Evolutionary conservation across 768 basidiomycete species (phyloP), one percentile per base, ranked within the genome.

Genomic region (Serendipita vermifera): DNA sequence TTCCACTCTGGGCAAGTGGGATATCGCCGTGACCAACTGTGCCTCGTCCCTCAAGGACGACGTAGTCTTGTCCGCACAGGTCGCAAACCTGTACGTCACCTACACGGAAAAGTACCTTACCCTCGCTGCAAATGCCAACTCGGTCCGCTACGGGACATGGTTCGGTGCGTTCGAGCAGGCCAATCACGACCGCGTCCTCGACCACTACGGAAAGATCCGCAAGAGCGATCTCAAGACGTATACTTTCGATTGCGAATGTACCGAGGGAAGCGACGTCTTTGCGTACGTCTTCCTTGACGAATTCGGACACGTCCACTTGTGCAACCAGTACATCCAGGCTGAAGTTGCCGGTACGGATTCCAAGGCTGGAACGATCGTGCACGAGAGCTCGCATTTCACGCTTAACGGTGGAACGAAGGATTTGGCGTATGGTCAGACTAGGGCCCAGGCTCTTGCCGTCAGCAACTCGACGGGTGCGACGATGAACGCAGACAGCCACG

Each of bases 71-170:
- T n/a, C n/a, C n/a, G n/a, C n/a, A n/a, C n/a, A n/a, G n/a, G n/a
- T n/a, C n/a, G n/a, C n/a, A n/a, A n/a, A n/a, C n/a, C n/a, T n/a
- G n/a, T n/a, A n/a, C n/a, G n/a, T n/a, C n/a, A n/a, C n/a, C n/a
- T n/a, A n/a, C n/a, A n/a, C n/a, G n/a, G n/a, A n/a, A n/a, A n/a
- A n/a, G n/a, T n/a, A n/a, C n/a, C n/a, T n/a, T n/a, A n/a, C n/a
- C n/a, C n/a, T n/a, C n/a, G n/a, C n/a, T n/a, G n/a, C n/a, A n/a
- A n/a, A n/a, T n/a, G n/a, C n/a, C n/a, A n/a, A n/a, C n/a, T n/a
- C n/a, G n/a, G n/a, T n/a, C n/a, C 72, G 76, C 51, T 77, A 70
- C 59, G 71, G 64, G 17, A 75, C 75, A 33, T 78, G 77, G 76
- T 78, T 78, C 63, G 77, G 77, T 33, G 61, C 72, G 27, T 74